These are phyloP conservation scores for Calonectria pteridis DNA, from an alignment of 2,329 filamentous ascomycete species.

Conservation along the genomic window DNA sequence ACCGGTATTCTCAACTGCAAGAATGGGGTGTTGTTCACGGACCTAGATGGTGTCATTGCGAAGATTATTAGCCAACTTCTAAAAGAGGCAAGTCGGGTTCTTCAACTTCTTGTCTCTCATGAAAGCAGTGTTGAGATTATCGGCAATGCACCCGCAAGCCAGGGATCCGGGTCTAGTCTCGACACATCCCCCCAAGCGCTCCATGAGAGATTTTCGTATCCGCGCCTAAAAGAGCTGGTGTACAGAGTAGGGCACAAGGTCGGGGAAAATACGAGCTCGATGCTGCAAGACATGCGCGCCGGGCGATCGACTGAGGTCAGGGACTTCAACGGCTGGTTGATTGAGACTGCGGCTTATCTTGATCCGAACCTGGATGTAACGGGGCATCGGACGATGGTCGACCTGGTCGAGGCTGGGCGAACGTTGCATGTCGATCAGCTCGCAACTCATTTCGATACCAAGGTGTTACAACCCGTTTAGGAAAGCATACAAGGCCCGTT, in stretches of 20 bases:
- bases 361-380: slow-evolving; percentile 49
- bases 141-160: background rate
- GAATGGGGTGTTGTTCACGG: slow-evolving; percentile 82
- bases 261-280: slow-evolving; percentile 68
- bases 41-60: slow-evolving; percentile 62
- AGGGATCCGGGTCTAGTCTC: slow-evolving; percentile 14
- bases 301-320: slow-evolving; percentile 67
- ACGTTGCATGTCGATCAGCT: slow-evolving; percentile 52
- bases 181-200: slow-evolving; percentile 38
- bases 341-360: slow-evolving; percentile 59
- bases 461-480: slow-evolving; percentile 29
- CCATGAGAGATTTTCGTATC: slow-evolving; percentile 57
- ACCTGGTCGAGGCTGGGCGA: slow-evolving; percentile 55
- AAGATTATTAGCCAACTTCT: slow-evolving; percentile 77
- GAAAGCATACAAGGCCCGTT: slow-evolving; percentile 31
- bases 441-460: slow-evolving; percentile 40
- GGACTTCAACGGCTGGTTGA: slow-evolving; percentile 72
- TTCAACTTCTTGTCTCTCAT: slow-evolving; percentile 75
- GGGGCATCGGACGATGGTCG: slow-evolving; percentile 56
- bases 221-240: slow-evolving; percentile 59
- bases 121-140: slow-evolving; percentile 59
- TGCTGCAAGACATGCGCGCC: slow-evolving; percentile 70
- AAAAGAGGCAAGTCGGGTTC: slow-evolving; percentile 79
- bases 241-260: slow-evolving; percentile 62
- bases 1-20: slow-evolving; percentile 81